Evolutionary conservation across 2,329 filamentous ascomycete genomes (phyloP), one percentile per base, ranked within the genome.

Genomic region (Samsoniella hepiali): DNA sequence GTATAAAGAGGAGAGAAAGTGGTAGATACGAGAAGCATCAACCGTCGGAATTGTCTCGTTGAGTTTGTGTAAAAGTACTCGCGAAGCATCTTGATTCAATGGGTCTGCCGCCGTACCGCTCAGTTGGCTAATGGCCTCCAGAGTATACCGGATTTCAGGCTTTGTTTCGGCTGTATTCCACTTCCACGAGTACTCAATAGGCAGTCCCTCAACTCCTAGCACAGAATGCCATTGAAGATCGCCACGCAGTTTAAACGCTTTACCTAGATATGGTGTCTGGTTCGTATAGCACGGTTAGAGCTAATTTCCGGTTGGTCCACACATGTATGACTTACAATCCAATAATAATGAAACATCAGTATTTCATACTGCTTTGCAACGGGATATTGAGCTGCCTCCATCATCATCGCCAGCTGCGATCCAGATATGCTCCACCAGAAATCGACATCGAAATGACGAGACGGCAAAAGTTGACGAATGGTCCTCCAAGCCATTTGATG

Each of bases 171-270:
- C 29, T 8, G 64, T 63, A 38, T 63, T 65, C 64, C 64, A 65
- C 40, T 65, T 65, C 64, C 64, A 65, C 3, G 64, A 58, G 42
- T 65, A 65, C 49, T 65, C 64, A 6, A 65, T 10, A 3, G 64
- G 64, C n/a, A 56, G 58, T 17, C 64, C 53, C 17, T 65, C 60
- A 9, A 36, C 44, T 4, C 15, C 31, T 11, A 63, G 17, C 3
- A 40, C 22, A 22, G 55, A 59, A 22, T 11, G 40, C 62, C 62
- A 64, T 47, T 59, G 36, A 22, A 51, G 47, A 7, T 34, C 36
- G 4, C 62, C 55, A 34, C 53, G 45, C 5, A 47, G 8, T n/a
- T 32, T 42, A 5, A 42, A 53, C 13, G 44, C 55, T 44, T 55
- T 45, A 7, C 62, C 55, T 31, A 64, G 32, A 15, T 40, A 34